Conservation (phyloP, 202 grass and related monocot genomes). For the Saccharum hybrid region DNA sequence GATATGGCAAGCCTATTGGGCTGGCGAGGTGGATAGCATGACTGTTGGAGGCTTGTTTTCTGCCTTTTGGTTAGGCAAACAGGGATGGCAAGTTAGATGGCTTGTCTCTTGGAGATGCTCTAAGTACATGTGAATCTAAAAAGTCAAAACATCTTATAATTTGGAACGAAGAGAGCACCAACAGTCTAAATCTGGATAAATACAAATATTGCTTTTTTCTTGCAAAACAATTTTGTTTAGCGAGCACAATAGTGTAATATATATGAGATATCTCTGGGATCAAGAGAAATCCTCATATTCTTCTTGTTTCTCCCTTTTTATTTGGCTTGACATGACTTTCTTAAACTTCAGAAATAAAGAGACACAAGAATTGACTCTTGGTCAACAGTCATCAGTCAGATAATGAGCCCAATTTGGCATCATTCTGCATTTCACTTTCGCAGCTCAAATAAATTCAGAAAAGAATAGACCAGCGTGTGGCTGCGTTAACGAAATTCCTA, state of each 20-base stretch:
- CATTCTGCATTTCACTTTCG: conserved; percentile 15
- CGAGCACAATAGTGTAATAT: neutral
- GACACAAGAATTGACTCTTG: neutral
- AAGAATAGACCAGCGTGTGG: neutral
- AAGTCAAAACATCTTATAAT: no score
- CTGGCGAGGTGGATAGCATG: no score
- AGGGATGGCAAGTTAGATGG: no score
- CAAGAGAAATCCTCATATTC: neutral
- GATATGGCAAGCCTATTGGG: no score
- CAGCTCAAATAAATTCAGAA: neutral
- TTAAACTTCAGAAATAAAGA: neutral
- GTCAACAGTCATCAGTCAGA: neutral
- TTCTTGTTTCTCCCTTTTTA: neutral
- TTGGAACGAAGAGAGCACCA: no score
- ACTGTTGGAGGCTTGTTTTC: no score
- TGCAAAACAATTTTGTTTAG: neutral
- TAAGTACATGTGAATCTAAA: no score
- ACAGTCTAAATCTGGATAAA: neutral
- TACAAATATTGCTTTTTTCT: neutral
- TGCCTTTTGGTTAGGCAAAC: no score
- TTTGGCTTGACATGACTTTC: neutral
- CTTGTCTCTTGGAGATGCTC: no score
- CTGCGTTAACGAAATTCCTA: neutral
- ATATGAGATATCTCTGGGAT: neutral
- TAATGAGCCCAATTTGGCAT: neutral